A percentile compares a stretch with the other conserved stretches of the same genome.
phyloP scores from a whole-genome alignment of 2,329 filamentous ascomycete species.

The Hypoxylon sp. region DNA sequence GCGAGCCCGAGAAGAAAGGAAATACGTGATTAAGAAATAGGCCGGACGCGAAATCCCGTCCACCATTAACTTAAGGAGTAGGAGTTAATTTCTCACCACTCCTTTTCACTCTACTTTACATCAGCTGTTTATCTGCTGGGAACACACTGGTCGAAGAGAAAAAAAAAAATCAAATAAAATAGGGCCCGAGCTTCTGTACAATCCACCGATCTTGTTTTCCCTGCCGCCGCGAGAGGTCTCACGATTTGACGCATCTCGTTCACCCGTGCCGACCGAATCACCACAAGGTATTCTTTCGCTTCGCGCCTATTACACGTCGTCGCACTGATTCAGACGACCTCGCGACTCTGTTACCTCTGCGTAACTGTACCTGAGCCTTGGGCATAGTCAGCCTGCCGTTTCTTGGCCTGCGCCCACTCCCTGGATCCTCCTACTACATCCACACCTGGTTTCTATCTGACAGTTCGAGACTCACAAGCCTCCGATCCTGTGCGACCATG shows the following conservation, averaged over 20 bases:
- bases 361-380: slow-evolving; percentile 41
- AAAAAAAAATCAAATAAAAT: slow-evolving; percentile 21
- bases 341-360: slow-evolving; percentile 39
- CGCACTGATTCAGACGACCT: slow-evolving; percentile 45
- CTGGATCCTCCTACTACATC: slow-evolving; percentile 32
- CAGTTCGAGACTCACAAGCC: slow-evolving; percentile 34
- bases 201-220: slow-evolving; percentile 22
- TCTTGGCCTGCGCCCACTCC: slow-evolving; percentile 36
- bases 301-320: slow-evolving; percentile 38
- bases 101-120: slow-evolving; percentile 1
- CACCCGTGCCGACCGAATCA: slow-evolving; percentile 35
- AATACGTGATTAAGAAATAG: slow-evolving; percentile 14
- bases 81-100: slow-evolving; percentile 1
- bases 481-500: slow-evolving; percentile 45
- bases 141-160: slow-evolving; percentile 27
- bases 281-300: slow-evolving; percentile 33
- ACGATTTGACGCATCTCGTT: slow-evolving; percentile 39
- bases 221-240: slow-evolving; percentile 39
- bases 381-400: slow-evolving; percentile 35
- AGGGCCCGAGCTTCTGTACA: slow-evolving; percentile 23
- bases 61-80: slow-evolving; percentile 12
- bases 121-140: slow-evolving; percentile 20
- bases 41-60: slow-evolving; percentile 7
- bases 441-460: slow-evolving; percentile 25
- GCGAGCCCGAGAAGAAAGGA: slow-evolving; percentile 26